Evolutionary conservation across 176 grass and related monocot genomes (phyloP), one percentile per base, ranked within the genome.

Genomic region (Lolium multiflorum): DNA sequence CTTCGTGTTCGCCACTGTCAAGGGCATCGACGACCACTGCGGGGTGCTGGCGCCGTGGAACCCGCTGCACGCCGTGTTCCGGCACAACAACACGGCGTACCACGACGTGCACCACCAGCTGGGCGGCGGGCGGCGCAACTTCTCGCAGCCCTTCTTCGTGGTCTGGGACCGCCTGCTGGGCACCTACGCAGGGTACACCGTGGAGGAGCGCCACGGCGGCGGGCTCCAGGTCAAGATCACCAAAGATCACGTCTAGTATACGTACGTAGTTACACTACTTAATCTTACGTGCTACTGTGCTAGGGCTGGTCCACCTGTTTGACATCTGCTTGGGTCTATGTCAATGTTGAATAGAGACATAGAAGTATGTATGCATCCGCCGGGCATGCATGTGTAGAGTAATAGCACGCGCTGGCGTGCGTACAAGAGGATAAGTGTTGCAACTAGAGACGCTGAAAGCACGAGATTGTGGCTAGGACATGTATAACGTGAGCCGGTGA

Each of bases 21-120:
- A 94, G 78, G 87, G 89, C 17, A 84, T 94, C 18, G 92, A 94
- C 84, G 87, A 94, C 73, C 89, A 94, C 84, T 94, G 89, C 73
- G 89, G 92, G 39, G 58, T 91, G 5, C 9, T 87, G 28, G 28
- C 73, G 20, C 87, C 92, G 2, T 94, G 92, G 89, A 94, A 89
- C 81, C 92, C 89, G 22, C 17, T 91, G 10, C 92, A 91, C 41
- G 49, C 83, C 17, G 28, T 54, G 39, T 91, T 94, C 73, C 37
- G 44, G 0, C 82, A 91, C 89, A 94, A 89, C 89, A 94, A 89
- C 82, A 63, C 89, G 37, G 84, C 72, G 28, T 94, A 87, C 89
- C 89, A 94, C 66, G 87, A 94, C 71, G 79, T 91, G 65, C 92
- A 94, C 76, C 92, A 94, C 89, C 89, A 88, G 78, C 77, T 86